Evolutionary conservation across 371 early-diverging fungal genomes (phyloP).

Genomic region (Nematocida minor): DNA sequence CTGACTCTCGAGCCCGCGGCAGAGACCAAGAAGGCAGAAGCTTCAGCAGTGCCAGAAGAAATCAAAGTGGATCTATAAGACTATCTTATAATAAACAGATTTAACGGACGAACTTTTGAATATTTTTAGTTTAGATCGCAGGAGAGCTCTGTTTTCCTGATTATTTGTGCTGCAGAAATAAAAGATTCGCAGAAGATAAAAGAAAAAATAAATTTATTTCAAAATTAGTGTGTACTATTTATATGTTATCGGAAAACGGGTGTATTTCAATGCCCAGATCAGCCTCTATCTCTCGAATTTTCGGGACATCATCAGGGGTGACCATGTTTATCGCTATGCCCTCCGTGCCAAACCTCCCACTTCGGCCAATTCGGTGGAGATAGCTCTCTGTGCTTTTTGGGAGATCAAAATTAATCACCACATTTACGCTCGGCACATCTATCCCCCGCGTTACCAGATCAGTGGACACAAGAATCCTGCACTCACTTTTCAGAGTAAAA

Average conservation of each 20-base stretch:
- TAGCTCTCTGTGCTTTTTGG: slow-evolving; percentile 96
- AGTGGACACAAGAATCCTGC: slow-evolving; percentile 56
- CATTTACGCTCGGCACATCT: slow-evolving; percentile 94
- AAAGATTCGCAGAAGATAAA: not conserved
- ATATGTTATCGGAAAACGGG: slow-evolving; percentile 29
- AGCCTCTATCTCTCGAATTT: slow-evolving; percentile 76
- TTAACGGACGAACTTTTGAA: too few relatives aligned
- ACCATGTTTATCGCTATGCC: slow-evolving; percentile 92
- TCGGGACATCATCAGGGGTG: slow-evolving; percentile 73
- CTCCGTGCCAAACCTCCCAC: slow-evolving; percentile 91
- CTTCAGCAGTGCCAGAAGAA: not conserved
- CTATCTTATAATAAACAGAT: not conserved
- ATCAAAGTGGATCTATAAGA: slow-evolving; percentile 44
- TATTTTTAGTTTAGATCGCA: not conserved
- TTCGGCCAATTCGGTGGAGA: slow-evolving; percentile 96
- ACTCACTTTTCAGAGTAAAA: slow-evolving; percentile 77
- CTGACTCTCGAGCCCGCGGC: not conserved
- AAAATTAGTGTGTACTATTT: not conserved
- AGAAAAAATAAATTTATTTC: too few relatives aligned
- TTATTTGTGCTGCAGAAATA: not conserved
- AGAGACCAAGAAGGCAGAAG: not conserved
- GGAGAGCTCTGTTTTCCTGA: not conserved
- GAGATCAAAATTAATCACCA: slow-evolving; percentile 98
- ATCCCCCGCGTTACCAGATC: slow-evolving; percentile 95
- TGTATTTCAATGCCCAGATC: slow-evolving; percentile 86